These are phyloP conservation scores for Lizanozyma gosingica DNA, from an alignment of 1,139 yeast genomes.

Conservation along the genomic window DNA sequence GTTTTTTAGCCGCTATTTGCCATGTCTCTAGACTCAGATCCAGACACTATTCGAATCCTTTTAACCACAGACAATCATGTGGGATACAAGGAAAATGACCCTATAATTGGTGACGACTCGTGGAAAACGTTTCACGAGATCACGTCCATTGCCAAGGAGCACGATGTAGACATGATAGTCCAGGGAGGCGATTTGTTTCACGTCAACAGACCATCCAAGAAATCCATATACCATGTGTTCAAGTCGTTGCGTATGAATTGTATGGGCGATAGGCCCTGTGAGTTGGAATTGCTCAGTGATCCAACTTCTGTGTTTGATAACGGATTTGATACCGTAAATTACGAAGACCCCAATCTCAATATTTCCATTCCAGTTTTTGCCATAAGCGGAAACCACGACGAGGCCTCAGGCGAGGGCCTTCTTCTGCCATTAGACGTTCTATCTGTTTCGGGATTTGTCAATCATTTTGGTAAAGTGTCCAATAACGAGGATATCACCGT, in stretches of 20 bases:
- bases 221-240: conserved; percentile 79
- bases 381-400: conserved; percentile 95
- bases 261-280: conserved; percentile 84
- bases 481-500: conserved; percentile 70
- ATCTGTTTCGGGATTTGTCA: conserved; percentile 72
- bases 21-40: background rate
- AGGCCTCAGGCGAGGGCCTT: conserved; percentile 82
- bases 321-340: conserved; percentile 65
- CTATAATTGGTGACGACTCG: conserved; percentile 84
- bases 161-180: conserved; percentile 80
- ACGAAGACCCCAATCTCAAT: conserved; percentile 84
- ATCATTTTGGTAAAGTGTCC: conserved; percentile 80
- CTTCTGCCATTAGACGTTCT: conserved; percentile 85
- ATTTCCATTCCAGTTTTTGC: conserved; percentile 90
- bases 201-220: conserved; percentile 79
- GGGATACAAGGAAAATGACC: conserved; percentile 85
- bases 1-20: no score
- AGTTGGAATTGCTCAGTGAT: conserved; percentile 74
- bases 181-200: conserved; percentile 95
- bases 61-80: conserved; percentile 95
- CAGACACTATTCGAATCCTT: conserved; percentile 62
- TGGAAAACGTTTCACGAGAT: conserved; percentile 84
- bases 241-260: conserved; percentile 63
- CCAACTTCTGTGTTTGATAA: conserved; percentile 53
- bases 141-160: conserved; percentile 57